These are phyloP conservation scores for Trypanosoma platydactyli DNA, from an alignment of 208 protist genomes.

Conservation along the genomic window DNA sequence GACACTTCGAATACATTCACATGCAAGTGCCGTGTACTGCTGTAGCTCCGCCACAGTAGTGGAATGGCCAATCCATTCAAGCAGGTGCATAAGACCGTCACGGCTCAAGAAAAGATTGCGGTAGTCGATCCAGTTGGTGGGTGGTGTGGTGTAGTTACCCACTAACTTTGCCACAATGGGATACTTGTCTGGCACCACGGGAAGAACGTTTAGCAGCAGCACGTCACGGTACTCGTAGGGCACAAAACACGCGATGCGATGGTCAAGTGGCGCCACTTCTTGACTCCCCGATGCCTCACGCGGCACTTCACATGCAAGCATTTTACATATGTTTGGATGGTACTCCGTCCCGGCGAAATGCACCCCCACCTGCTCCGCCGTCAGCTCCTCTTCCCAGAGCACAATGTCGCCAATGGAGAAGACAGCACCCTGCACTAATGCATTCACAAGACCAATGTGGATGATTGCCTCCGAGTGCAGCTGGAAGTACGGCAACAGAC, in stretches of 20 bases:
- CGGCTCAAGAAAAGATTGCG: constrained; percentile 59
- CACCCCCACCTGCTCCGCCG: constrained; percentile 61
- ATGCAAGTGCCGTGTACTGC: constrained; percentile 43
- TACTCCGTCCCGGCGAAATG: constrained; percentile 37
- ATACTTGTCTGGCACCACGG: not conserved
- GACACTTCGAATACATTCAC: constrained; percentile 43
- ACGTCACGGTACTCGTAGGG: constrained; percentile 62
- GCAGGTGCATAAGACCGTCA: constrained; percentile 55
- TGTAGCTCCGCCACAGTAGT: constrained; percentile 47
- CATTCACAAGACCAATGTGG: constrained; percentile 59
- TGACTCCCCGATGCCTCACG: constrained; percentile 34
- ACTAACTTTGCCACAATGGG: constrained; percentile 66
- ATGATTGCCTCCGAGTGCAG: constrained; percentile 50
- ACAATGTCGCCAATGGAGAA: constrained; percentile 71
- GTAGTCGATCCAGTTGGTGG: constrained; percentile 75
- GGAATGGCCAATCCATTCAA: constrained; percentile 68
- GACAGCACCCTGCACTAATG: constrained; percentile 34
- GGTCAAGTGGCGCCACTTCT: constrained; percentile 31
- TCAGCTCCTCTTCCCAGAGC: constrained; percentile 77
- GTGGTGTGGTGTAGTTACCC: constrained; percentile 63
- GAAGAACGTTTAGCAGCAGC: constrained; percentile 55
- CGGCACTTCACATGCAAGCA: constrained; percentile 53
- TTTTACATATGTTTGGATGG: constrained; percentile 39
- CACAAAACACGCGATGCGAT: constrained; percentile 64
- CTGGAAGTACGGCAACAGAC: constrained; percentile 47